phyloP scores from a whole-genome alignment of 441 rosid species.

The Theobroma grandiflorum region DNA sequence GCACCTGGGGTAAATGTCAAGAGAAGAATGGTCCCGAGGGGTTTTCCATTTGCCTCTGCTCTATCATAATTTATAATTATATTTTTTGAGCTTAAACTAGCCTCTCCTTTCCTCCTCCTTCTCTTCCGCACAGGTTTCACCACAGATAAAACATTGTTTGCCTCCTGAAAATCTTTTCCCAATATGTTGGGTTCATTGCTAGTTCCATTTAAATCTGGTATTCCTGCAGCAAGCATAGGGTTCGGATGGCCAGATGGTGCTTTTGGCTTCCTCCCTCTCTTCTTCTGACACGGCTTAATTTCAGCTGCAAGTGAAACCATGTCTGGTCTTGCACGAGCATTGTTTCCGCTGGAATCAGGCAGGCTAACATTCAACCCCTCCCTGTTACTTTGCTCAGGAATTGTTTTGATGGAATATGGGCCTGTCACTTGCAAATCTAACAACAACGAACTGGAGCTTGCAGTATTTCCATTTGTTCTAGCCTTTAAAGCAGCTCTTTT shows the following conservation, averaged over 20 bases:
- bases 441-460: slow-evolving; percentile 35
- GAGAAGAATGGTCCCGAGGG: slow-evolving; percentile 61
- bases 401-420: slow-evolving; percentile 41
- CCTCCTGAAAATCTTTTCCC: slow-evolving; percentile 35
- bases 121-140: slow-evolving; percentile 53
- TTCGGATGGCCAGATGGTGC: slow-evolving; percentile 36
- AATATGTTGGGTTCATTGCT: slow-evolving; percentile 34
- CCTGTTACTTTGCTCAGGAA: slow-evolving; percentile 29
- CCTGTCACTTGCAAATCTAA: slow-evolving; percentile 53
- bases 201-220: slow-evolving; percentile 72
- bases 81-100: slow-evolving; percentile 24
- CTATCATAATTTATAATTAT: slow-evolving; percentile 20
- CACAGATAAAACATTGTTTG: slow-evolving; percentile 34
- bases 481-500: slow-evolving; percentile 32
- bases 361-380: slow-evolving; percentile 35
- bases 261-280: slow-evolving; percentile 62
- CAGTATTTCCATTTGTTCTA: slow-evolving; percentile 31
- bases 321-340: not conserved
- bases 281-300: slow-evolving; percentile 42
- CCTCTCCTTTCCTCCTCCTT: slow-evolving; percentile 54
- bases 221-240: slow-evolving; percentile 33
- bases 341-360: slow-evolving; percentile 42
- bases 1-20: slow-evolving; percentile 66
- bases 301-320: slow-evolving; percentile 37
- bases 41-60: slow-evolving; percentile 39